Base-by-base conservation (phyloP, 306 rosid species). In the Spatholobus suberectus region DNA sequence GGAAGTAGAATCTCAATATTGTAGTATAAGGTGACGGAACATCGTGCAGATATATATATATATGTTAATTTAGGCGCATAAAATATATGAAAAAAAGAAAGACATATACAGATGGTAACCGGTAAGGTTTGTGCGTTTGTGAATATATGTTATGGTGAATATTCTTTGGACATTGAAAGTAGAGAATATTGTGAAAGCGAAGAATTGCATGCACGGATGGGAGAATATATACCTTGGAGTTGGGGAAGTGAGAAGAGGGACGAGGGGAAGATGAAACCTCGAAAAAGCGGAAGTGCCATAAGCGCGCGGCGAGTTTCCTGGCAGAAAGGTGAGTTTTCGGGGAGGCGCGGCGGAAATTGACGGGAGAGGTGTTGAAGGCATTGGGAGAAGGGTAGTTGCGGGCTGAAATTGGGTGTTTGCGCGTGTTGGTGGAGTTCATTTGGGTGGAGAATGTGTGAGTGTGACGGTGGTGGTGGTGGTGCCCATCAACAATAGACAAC, bases 281-380 rank as follows among this genome's bases (percentile, higher is more conserved):
- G 20, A 10, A 72, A 17, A 90, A 85, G 41, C 82, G 79, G 1
- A 84, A 49, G 21, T 84, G 84, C 92, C 94, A 90, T 38, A 92
- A 90, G 15, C 86, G 88, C 2, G 96, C 92, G 11, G 94, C 92
- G 27, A 92, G 92, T 76, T 82, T 85, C 55, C 96, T 80, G 24
- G 92, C 88, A 1, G 91, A 86, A 29, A 86, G 77, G 44, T 55
- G 14, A 14, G 18, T 40, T 23, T 81, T 77, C 0, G 70, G 52
- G 20, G 63, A 20, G 54, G 38, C 14, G 2, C 23, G 70, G 2
- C 9, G 76, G 78, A 62, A 79, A 26, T 46, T 77, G 35, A 26
- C 84, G 4, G 81, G 61, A 70, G 75, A 61, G 27, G n/a, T 34
- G 4, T 13, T n/a, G 1, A 10, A 14, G 17, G 70, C 21, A 37